Evolutionary conservation across 2,329 filamentous ascomycete genomes (phyloP).

Genomic region (Paracoccidioides lutzii): DNA sequence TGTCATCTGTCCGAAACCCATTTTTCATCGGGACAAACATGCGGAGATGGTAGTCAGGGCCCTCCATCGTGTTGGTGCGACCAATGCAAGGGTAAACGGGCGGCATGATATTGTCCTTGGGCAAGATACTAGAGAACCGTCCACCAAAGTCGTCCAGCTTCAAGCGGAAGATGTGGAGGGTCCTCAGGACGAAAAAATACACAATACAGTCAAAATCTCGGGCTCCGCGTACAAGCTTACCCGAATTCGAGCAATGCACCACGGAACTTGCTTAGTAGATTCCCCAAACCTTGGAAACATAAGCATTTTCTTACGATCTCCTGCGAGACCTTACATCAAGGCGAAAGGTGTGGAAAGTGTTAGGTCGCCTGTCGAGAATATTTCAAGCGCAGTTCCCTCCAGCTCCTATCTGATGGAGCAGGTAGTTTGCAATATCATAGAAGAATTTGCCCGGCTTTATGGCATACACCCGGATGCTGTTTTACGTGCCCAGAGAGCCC

Average conservation of each 20-base stretch:
- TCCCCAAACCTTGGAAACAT: constrained; percentile 63
- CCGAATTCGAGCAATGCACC: constrained; percentile 66
- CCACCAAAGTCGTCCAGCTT: constrained; percentile 9
- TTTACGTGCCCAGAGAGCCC: constrained; percentile 21
- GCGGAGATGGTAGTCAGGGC: constrained; percentile 89
- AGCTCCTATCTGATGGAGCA: constrained; percentile 35
- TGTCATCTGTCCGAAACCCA: constrained; percentile 65
- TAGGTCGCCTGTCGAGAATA: constrained; percentile 69
- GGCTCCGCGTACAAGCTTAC: constrained; percentile 94
- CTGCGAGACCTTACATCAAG: constrained; percentile 60
- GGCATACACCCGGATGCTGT: constrained; percentile 27
- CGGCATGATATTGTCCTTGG: constrained; percentile 86
- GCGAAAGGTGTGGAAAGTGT: constrained; percentile 87
- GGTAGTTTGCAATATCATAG: constrained; percentile 42
- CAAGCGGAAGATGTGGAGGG: constrained; percentile 33
- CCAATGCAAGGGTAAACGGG: constrained; percentile 64
- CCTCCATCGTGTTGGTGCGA: constrained; percentile 38
- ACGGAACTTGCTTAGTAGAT: constrained; percentile 75
- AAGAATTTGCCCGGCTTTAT: constrained; percentile 59
- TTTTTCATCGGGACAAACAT: constrained; percentile 74
- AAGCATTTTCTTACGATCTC: constrained; percentile 59
- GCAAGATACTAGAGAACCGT: constrained; percentile 23
- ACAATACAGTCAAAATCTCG: constrained; percentile 60
- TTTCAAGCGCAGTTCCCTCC: constrained; percentile 45
- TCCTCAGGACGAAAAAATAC: constrained; percentile 24